Evolutionary conservation across 495 filamentous ascomycete genomes (phyloP), one percentile per base, ranked within the genome.

Genomic region (Letharia columbiana): DNA sequence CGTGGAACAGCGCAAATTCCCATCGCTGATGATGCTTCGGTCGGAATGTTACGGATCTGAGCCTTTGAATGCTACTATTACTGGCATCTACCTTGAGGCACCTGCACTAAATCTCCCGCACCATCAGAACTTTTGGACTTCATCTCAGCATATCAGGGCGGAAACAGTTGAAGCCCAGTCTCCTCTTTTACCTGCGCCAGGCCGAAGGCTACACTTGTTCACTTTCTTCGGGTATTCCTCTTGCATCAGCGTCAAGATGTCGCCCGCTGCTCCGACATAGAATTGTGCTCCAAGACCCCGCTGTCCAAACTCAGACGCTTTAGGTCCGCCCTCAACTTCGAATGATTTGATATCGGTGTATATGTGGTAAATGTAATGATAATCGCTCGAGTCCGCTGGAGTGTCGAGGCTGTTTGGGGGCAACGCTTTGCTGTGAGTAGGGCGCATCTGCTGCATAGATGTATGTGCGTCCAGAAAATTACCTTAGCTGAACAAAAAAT

Each of bases 261-360:
- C 63, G 28, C 62, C 69, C n/a, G 65, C 66, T 13, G 40, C 66
- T 33, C 66, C 69, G 7, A 67, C 44, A 40, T 60, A 68, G 61
- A 76, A 83, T 72, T 86, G 84, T 9, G 79, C 76, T 5, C 84
- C 84, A 67, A 80, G 73, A 0, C 84, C 84, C 0, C 82, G 81
- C 75, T 87, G 84, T 28, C 80, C 82, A 71, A 84, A 87, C 80
- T 79, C 85, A 17, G 80, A 75, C 39, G 79, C 77, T 61, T 84
- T 81, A 2, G 82, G 81, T 2, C 84, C 84, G 9, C 80, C 67
- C 2, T 72, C 61, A 2, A 81, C 80, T 10, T 66, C 65, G 42
- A 87, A 75, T 3, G 74, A 71, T 68, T 74, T 75, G 0, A 66
- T 71, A 44, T 86, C 82, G 31, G 75, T 70, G 69, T 85, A 86